Base-by-base conservation (phyloP, 73 alveolate species). In the Uronychia binucleata region DNA sequence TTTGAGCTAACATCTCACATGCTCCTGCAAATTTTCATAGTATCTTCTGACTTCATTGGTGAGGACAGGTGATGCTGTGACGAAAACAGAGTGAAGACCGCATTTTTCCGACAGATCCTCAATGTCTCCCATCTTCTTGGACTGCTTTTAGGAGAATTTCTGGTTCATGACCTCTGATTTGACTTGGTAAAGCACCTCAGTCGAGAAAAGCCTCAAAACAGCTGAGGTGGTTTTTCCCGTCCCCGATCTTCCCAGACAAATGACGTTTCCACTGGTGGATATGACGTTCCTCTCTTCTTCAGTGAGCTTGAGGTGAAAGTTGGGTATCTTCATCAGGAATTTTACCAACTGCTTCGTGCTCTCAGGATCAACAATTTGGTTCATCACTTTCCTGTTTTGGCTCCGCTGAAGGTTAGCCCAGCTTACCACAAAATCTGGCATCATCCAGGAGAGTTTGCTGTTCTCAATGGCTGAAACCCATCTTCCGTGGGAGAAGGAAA, bases 211-310 rank as follows among this genome's bases (percentile, higher is more conserved):
- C 74, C 94, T 86, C 28, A 91, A 76, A 0, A 93, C 81, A 26
- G 98, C 85, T 26, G 94, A 77, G 34, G 98, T 93, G 25, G 98
- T 93, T 75, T 93, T 93, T 1, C 98, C 98, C 11, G 98, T 93
- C 26, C 98, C 98, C 14, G 95, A 87, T 33, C 98, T 77, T 0
- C 98, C 98, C 1, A 94, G 78, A 30, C 90, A 83, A 8, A 95
- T 80, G n/a, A 89, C 76, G 83, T 92, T 84, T 57, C 80, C 58
- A 31, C 59, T 79, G 25, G 90, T 59, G 1, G 86, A 26, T 25
- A 89, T 88, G n/a, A 84, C 89, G 33, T 58, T 76, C 28, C 58
- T 34, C 59, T 92, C 67, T 77, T 77, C 78, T 89, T 58, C 27
- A 67, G 34, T 67, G 31, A 67, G 26, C 78, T 67, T 67, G 14